Evolutionary conservation across 768 basidiomycete genomes (phyloP).

Genomic region (Suillus tomentosus): DNA sequence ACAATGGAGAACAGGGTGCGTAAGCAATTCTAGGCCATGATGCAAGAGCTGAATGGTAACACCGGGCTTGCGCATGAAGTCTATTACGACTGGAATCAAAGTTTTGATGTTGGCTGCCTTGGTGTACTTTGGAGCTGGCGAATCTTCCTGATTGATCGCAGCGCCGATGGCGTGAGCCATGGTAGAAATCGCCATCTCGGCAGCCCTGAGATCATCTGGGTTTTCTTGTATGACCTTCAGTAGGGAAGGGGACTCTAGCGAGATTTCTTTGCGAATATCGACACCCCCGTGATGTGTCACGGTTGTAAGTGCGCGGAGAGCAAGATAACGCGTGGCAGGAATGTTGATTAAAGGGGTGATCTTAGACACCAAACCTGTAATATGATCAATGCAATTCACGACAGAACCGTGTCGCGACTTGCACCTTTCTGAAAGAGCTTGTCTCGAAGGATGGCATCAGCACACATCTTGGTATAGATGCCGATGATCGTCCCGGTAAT

Average conservation of each 20-base stretch:
- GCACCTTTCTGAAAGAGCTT: conserved; percentile 60
- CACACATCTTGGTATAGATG: conserved; percentile 65
- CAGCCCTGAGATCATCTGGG: conserved; percentile 50
- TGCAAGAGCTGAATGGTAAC: conserved; percentile 45
- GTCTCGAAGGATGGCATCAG: conserved; percentile 59
- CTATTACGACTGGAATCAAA: conserved; percentile 46
- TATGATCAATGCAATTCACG: conserved; percentile 1
- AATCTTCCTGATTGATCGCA: conserved; percentile 43
- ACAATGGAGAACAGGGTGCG: conserved; percentile 46
- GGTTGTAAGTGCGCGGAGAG: conserved; percentile 55
- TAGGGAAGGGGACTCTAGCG: conserved; percentile 42
- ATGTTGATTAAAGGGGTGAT: conserved; percentile 55
- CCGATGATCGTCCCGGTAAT: conserved; percentile 59
- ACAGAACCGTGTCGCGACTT: neutral
- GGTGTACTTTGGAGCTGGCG: conserved; percentile 39
- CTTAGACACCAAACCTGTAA: conserved; percentile 55
- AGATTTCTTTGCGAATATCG: conserved; percentile 52
- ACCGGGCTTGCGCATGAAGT: conserved; percentile 45
- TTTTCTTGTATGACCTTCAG: conserved; percentile 48
- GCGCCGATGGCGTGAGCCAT: conserved; percentile 54
- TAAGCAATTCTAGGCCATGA: conserved; percentile 53
- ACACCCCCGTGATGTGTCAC: conserved; percentile 64
- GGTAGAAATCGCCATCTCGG: conserved; percentile 52
- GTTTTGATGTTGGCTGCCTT: conserved; percentile 44
- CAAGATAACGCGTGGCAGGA: conserved; percentile 50